Conservation (phyloP, 208 protist species). For the Trypanosoma vivax region DNA sequence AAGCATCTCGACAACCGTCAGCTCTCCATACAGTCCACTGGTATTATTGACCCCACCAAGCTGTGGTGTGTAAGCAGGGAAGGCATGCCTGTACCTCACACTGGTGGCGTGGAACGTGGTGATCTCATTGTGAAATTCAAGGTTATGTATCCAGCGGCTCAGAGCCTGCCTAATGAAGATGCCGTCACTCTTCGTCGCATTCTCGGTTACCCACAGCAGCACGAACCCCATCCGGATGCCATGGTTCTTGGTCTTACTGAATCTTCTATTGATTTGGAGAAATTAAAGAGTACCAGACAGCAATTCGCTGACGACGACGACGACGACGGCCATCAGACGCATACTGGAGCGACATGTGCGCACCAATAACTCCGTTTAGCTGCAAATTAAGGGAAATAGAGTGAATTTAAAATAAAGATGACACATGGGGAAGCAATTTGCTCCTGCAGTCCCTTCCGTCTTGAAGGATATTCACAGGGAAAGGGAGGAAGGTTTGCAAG, state of each 20-base stretch:
- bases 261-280: slow-evolving; percentile 74
- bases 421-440: slow-evolving; percentile 10
- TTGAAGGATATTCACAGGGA: neutral
- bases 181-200: slow-evolving; percentile 54
- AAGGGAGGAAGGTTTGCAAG: neutral
- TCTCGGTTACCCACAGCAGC: slow-evolving; percentile 67
- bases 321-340: slow-evolving; percentile 39
- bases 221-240: slow-evolving; percentile 20
- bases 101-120: slow-evolving; percentile 83
- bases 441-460: no score
- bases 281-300: slow-evolving; percentile 64
- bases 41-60: slow-evolving; percentile 81
- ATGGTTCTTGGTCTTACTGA: slow-evolving; percentile 49
- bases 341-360: slow-evolving; percentile 58
- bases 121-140: slow-evolving; percentile 88
- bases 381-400: slow-evolving; percentile 4
- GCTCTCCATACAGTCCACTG: slow-evolving; percentile 60
- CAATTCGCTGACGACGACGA: slow-evolving; percentile 63
- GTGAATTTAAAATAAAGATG: slow-evolving; percentile 4
- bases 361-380: slow-evolving; percentile 48
- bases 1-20: slow-evolving; percentile 89
- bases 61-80: slow-evolving; percentile 85
- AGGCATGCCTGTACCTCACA: slow-evolving; percentile 91
- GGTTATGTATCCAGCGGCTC: slow-evolving; percentile 76
- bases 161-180: neutral